A percentile compares a stretch with the other conserved stretches of the same genome.
phyloP scores from a whole-genome alignment of 140 eudicot genomes.

The Senecio squalidus region DNA sequence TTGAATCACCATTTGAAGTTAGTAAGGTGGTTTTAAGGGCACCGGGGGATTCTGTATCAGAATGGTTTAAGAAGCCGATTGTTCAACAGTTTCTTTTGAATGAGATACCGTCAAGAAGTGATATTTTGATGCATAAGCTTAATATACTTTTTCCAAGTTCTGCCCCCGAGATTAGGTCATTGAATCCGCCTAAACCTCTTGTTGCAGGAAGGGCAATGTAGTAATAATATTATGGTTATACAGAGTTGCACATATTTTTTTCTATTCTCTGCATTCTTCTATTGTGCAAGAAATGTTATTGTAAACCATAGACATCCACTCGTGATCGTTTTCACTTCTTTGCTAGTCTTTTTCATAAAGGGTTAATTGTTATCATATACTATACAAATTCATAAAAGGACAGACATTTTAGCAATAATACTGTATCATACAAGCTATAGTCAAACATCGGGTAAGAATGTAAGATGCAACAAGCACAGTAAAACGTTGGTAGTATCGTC shows the following conservation, averaged over 20 bases:
- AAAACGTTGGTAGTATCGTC: too few relatives aligned
- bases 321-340: too few relatives aligned
- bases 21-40: slow-evolving; percentile 98
- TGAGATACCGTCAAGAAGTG: slow-evolving; percentile 93
- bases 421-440: too few relatives aligned
- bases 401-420: too few relatives aligned
- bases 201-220: slow-evolving; percentile 46
- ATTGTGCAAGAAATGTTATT: background rate
- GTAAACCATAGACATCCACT: too few relatives aligned
- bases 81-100: slow-evolving; percentile 93
- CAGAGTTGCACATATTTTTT: slow-evolving; percentile 4
- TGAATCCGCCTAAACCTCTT: slow-evolving; percentile 82
- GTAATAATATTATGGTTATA: slow-evolving; percentile 13
- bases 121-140: slow-evolving; percentile 93
- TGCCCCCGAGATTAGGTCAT: slow-evolving; percentile 86
- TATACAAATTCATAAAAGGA: too few relatives aligned
- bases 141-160: slow-evolving; percentile 89
- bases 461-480: too few relatives aligned
- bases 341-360: too few relatives aligned
- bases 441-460: too few relatives aligned
- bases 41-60: slow-evolving; percentile 90
- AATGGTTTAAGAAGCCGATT: slow-evolving; percentile 98
- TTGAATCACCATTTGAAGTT: slow-evolving; percentile 94
- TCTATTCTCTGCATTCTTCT: background rate
- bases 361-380: too few relatives aligned